A percentile compares a stretch with the other conserved stretches of the same genome.
phyloP scores from a whole-genome alignment of 164 flowering plant genomes.

The Paratinospora sagittata region DNA sequence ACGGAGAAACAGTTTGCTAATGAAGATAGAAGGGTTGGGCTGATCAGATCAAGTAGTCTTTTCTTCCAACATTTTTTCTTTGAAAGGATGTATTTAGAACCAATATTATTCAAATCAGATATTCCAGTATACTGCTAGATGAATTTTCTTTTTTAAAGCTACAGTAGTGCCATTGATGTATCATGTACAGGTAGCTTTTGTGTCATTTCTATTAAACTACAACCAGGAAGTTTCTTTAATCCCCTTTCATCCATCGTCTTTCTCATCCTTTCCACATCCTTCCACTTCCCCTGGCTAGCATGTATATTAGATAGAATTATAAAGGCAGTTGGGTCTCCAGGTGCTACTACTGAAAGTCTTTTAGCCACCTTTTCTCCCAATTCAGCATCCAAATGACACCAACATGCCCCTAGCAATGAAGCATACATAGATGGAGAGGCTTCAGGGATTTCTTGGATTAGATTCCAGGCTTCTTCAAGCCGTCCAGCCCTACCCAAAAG shows the following conservation, averaged over 20 bases:
- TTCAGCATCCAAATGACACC: conserved; percentile 33
- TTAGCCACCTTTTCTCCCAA: conserved; percentile 58
- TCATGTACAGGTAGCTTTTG: neutral
- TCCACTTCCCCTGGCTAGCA: conserved; percentile 60
- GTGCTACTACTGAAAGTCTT: conserved; percentile 45
- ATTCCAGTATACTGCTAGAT: neutral
- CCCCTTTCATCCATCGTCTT: conserved; percentile 35
- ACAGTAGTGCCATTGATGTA: neutral
- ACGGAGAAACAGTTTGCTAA: too few relatives aligned
- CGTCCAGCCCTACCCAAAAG: conserved; percentile 58
- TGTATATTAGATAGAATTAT: conserved; percentile 58
- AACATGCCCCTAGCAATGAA: conserved; percentile 63
- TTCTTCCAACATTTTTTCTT: too few relatives aligned
- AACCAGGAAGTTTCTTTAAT: conserved; percentile 46
- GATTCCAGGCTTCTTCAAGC: conserved; percentile 48
- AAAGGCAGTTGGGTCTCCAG: conserved; percentile 50
- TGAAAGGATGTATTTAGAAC: neutral
- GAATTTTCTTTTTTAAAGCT: neutral
- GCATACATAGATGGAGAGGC: conserved; percentile 43
- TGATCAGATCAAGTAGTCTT: too few relatives aligned
- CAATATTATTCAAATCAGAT: neutral
- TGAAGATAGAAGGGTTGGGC: too few relatives aligned
- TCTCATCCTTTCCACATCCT: conserved; percentile 52
- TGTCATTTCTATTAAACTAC: conserved; percentile 27
- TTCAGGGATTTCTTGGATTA: conserved; percentile 35